Conservation (phyloP, 257 asterid genomes). For the Nicotiana otophora region DNA sequence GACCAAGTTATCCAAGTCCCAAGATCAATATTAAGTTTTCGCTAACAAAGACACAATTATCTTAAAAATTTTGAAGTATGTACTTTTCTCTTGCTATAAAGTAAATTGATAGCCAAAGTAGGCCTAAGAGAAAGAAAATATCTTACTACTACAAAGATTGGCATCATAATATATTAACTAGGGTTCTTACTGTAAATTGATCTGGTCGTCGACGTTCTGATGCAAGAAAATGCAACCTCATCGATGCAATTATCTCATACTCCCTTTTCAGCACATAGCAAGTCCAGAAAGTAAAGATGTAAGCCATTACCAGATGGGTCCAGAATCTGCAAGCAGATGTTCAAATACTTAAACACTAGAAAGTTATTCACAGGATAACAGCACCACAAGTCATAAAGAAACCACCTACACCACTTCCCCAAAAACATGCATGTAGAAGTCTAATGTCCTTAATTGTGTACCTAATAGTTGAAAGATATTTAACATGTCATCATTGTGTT, state of each 20-base stretch:
- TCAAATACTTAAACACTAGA: constrained; percentile 15
- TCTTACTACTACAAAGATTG: too few species aligned
- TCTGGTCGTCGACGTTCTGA: constrained; percentile 89
- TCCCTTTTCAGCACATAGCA: constrained; percentile 70
- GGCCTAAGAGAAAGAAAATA: neutral
- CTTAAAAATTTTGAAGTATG: neutral
- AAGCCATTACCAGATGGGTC: constrained; percentile 86
- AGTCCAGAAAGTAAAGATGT: constrained; percentile 83
- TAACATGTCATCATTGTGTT: neutral
- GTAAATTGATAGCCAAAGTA: neutral
- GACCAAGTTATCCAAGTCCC: neutral
- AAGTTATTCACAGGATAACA: neutral
- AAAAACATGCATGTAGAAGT: neutral
- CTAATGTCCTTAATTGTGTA: neutral
- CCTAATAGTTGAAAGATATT: neutral
- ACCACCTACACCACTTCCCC: neutral
- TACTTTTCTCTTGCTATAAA: neutral
- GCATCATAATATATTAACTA: neutral
- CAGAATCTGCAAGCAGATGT: constrained; percentile 59
- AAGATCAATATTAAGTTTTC: neutral
- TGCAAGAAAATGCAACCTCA: constrained; percentile 92
- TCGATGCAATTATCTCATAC: constrained; percentile 57
- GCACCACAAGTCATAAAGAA: neutral
- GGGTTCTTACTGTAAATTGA: constrained; percentile 65
- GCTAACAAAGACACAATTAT: neutral